phyloP scores from a whole-genome alignment of 495 filamentous ascomycete species.

The Geopyxis carbonaria region DNA sequence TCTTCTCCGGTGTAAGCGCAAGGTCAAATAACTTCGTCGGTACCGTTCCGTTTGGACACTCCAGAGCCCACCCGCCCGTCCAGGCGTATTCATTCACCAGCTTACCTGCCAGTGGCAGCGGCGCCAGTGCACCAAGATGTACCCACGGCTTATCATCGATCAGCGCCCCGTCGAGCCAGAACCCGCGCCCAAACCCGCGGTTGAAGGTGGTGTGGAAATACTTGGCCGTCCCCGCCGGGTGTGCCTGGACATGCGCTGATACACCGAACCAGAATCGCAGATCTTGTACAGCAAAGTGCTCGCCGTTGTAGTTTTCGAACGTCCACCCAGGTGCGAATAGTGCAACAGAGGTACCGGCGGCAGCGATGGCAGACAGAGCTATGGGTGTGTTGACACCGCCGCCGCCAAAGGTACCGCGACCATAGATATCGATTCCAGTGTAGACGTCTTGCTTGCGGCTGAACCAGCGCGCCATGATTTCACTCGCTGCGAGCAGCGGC shows the following conservation, averaged over 20 bases:
- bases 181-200: slow-evolving; percentile 24
- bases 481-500: slow-evolving; percentile 14
- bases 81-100: too few relatives aligned
- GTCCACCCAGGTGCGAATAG: slow-evolving; percentile 33
- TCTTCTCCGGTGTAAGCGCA: too few relatives aligned
- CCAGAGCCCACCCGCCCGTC: too few relatives aligned
- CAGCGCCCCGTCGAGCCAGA: slow-evolving; percentile 11
- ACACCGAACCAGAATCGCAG: slow-evolving; percentile 26
- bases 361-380: slow-evolving; percentile 25
- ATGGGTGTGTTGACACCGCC: slow-evolving; percentile 17
- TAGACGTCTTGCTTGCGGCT: slow-evolving; percentile 18
- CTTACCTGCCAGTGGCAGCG: too few relatives aligned
- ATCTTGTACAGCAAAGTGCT: slow-evolving; percentile 24
- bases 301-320: slow-evolving; percentile 28
- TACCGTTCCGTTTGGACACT: too few relatives aligned
- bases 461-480: slow-evolving; percentile 13
- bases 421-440: slow-evolving; percentile 29
- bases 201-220: slow-evolving; percentile 31
- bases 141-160: slow-evolving; percentile 10
- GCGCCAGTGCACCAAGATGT: slow-evolving; percentile 18
- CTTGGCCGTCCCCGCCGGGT: slow-evolving; percentile 20
- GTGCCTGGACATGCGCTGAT: slow-evolving; percentile 12
- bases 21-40: too few relatives aligned
- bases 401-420: slow-evolving; percentile 14
- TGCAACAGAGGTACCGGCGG: slow-evolving; percentile 24